Conservation (phyloP, 228 moss, liverwort and hornwort species). For the Sphagnum fallax region DNA sequence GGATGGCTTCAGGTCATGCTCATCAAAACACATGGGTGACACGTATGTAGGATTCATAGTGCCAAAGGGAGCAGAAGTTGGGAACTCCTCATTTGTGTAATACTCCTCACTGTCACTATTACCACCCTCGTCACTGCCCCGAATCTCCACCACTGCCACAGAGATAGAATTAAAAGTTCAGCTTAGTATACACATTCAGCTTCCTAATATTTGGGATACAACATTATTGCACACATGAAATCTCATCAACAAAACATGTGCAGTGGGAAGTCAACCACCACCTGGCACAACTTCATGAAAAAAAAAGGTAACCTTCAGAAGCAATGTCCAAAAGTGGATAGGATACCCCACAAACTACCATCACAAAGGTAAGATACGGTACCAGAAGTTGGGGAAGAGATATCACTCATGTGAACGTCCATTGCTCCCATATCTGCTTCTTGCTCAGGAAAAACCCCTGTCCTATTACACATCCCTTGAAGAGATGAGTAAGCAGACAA, state of each 20-base stretch:
- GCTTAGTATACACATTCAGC: too few species aligned
- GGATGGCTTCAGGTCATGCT: constrained; percentile 22
- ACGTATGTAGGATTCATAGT: constrained; percentile 25
- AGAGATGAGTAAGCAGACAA: constrained; percentile 33
- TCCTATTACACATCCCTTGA: constrained; percentile 18
- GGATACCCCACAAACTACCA: too few species aligned
- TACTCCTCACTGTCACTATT: constrained; percentile 54
- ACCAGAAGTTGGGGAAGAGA: constrained; percentile 77
- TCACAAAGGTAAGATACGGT: not conserved
- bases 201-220: too few species aligned
- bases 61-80: constrained; percentile 19
- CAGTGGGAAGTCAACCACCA: too few species aligned
- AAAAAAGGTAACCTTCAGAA: too few species aligned
- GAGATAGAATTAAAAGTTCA: not conserved
- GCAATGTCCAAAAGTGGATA: too few species aligned
- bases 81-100: constrained; percentile 23
- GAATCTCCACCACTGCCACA: not conserved
- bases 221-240: too few species aligned
- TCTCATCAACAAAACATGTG: too few species aligned
- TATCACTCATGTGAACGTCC: constrained; percentile 44
- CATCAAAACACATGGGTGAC: constrained; percentile 16
- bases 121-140: constrained; percentile 22
- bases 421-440: constrained; percentile 30
- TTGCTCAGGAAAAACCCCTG: constrained; percentile 18
- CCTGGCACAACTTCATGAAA: too few species aligned